Conservation (phyloP, 768 basidiomycete genomes). For the Crassisporium funariophilum region DNA sequence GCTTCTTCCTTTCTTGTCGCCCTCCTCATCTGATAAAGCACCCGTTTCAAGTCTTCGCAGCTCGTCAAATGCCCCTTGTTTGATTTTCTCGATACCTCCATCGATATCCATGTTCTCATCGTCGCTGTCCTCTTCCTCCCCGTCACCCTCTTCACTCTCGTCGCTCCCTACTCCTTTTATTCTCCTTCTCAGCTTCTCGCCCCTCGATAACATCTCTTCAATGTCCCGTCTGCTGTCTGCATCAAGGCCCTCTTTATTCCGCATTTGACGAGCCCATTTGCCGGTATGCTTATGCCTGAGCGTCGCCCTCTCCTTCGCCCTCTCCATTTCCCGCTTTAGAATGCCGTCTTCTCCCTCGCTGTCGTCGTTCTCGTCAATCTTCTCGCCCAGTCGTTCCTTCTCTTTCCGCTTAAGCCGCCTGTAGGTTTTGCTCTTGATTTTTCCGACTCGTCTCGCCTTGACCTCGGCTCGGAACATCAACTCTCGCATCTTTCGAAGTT, state of each 20-base stretch:
- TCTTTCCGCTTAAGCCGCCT: slow-evolving; percentile 82
- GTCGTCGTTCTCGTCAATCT: slow-evolving; percentile 52
- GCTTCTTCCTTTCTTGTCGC: slow-evolving; percentile 57
- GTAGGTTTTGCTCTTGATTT: slow-evolving; percentile 96
- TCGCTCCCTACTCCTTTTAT: slow-evolving; percentile 70
- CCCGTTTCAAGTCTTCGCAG: slow-evolving; percentile 52
- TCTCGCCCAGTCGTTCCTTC: slow-evolving; percentile 58
- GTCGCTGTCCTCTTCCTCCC: slow-evolving; percentile 47
- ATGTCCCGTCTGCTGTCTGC: slow-evolving; percentile 69
- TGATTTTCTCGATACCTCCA: slow-evolving; percentile 56
- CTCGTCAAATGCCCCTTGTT: slow-evolving; percentile 76
- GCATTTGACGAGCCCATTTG: slow-evolving; percentile 84
- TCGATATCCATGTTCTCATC: slow-evolving; percentile 43
- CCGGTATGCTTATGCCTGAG: slow-evolving; percentile 86
- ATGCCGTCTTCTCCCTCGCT: slow-evolving; percentile 42
- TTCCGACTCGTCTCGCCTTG: slow-evolving; percentile 86
- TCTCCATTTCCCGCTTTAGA: slow-evolving; percentile 72
- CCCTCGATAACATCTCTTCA: slow-evolving; percentile 81
- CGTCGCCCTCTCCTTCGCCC: slow-evolving; percentile 90
- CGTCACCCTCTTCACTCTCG: slow-evolving; percentile 52
- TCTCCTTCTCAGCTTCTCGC: slow-evolving; percentile 75
- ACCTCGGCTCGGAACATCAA: slow-evolving; percentile 91
- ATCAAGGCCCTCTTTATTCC: slow-evolving; percentile 51
- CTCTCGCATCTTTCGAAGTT: slow-evolving; percentile 88
- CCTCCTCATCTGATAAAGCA: slow-evolving; percentile 25